A percentile compares a stretch with the other conserved stretches of the same genome.
Evolutionary conservation across 2,329 filamentous ascomycete species (phyloP).

Genomic region (Cadophora luteo-olivacea): DNA sequence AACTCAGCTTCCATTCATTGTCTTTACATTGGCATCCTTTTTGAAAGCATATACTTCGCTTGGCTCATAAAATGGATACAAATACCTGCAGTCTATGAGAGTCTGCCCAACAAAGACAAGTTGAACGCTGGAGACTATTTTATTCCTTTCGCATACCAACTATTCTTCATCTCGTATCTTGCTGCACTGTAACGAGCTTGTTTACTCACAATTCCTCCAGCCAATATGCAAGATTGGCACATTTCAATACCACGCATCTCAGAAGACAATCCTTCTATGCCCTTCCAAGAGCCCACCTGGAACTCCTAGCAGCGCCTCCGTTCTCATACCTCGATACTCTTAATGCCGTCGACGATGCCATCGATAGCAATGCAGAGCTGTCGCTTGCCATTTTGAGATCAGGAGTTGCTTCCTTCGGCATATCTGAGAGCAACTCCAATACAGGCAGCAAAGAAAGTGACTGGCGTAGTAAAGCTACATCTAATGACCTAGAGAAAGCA

Average conservation of each 20-base stretch:
- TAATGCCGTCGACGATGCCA: constrained; percentile 81
- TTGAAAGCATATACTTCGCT: background rate
- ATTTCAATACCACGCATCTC: constrained; percentile 90
- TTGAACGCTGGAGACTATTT: background rate
- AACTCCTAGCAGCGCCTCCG: constrained; percentile 78
- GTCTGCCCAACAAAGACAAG: no score
- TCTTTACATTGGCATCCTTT: background rate
- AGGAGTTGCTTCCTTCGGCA: constrained; percentile 72
- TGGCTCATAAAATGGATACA: background rate
- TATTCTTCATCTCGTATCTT: background rate
- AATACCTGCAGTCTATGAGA: no score
- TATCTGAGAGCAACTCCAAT: constrained; percentile 34
- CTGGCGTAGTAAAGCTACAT: constrained; percentile 75
- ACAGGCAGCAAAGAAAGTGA: constrained; percentile 45
- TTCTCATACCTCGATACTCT: constrained; percentile 85
- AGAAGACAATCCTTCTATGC: constrained; percentile 94
- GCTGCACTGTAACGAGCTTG: background rate
- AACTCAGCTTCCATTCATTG: background rate
- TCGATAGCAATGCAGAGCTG: constrained; percentile 85
- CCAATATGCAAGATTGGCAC: constrained; percentile 83
- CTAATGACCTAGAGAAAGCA: constrained; percentile 85
- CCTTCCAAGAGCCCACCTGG: constrained; percentile 82
- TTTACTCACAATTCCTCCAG: constrained; percentile 52
- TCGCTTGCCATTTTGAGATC: constrained; percentile 78
- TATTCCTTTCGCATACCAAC: background rate